These are phyloP conservation scores for Xylaria sp. DNA, from an alignment of 2,329 filamentous ascomycete species.

Conservation along the genomic window DNA sequence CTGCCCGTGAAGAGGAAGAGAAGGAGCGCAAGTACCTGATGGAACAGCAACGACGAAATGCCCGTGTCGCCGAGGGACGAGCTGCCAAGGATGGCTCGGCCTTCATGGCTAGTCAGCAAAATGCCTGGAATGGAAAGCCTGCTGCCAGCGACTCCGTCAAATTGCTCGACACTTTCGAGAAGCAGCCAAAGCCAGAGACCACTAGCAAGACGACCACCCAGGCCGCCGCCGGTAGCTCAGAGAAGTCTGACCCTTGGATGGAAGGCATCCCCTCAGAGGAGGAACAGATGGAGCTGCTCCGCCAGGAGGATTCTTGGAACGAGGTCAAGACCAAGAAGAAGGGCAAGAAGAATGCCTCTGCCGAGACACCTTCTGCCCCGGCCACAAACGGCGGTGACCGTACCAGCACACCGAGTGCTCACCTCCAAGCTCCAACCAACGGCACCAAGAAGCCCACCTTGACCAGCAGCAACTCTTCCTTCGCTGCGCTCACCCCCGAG, in stretches of 20 bases:
- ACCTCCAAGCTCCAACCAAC: conserved; percentile 28
- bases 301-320: conserved; percentile 57
- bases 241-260: conserved; percentile 47
- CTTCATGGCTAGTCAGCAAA: conserved; percentile 52
- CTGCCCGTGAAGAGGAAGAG: conserved; percentile 75
- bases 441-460: conserved; percentile 36
- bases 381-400: conserved; percentile 22
- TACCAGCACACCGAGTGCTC: conserved; percentile 22
- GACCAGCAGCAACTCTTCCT: conserved; percentile 38
- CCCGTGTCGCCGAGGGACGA: conserved; percentile 80
- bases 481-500: conserved; percentile 38
- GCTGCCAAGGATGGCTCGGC: conserved; percentile 78
- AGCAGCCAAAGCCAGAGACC: conserved; percentile 41
- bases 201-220: conserved; percentile 34
- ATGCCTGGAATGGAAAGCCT: conserved; percentile 45
- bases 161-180: conserved; percentile 62
- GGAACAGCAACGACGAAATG: conserved; percentile 82
- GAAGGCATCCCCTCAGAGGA: conserved; percentile 61
- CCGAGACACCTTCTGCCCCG: conserved; percentile 34
- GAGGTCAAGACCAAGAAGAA: conserved; percentile 55
- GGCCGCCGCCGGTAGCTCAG: conserved; percentile 37
- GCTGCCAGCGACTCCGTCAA: conserved; percentile 45
- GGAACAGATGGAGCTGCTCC: conserved; percentile 62
- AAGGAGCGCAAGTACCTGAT: conserved; percentile 73
- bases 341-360: conserved; percentile 45